Evolutionary conservation across 176 grass and related monocot genomes (phyloP).

Genomic region (Guadua angustifolia): DNA sequence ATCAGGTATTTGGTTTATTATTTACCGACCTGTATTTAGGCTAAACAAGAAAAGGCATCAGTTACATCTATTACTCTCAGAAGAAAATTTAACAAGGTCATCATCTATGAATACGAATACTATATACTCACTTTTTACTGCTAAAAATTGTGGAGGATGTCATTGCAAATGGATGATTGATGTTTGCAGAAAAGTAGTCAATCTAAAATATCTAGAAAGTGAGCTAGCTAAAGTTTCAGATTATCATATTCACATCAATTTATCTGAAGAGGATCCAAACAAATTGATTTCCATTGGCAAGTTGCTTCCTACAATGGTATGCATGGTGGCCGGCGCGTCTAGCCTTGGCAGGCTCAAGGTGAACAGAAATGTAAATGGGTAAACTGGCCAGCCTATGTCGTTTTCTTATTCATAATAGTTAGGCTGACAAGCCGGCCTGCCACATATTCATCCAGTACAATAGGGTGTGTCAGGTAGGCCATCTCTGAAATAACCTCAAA

Average conservation of each 20-base stretch:
- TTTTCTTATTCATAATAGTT: background rate
- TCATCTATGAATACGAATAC: background rate
- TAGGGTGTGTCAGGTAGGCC: no score
- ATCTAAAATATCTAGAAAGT: background rate
- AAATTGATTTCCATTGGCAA: background rate
- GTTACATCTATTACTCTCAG: background rate
- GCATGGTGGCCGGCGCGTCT: background rate
- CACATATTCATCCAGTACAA: no score
- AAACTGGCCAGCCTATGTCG: no score
- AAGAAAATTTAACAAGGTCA: background rate
- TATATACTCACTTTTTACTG: background rate
- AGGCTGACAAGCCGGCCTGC: no score
- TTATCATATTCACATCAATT: background rate
- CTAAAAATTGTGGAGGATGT: background rate
- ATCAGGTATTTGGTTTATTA: background rate
- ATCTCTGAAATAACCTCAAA: no score
- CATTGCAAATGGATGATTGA: background rate
- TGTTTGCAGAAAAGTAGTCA: background rate
- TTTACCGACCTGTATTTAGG: background rate
- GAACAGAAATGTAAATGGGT: background rate
- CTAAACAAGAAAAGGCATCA: background rate
- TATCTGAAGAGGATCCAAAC: background rate
- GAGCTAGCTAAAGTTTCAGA: background rate
- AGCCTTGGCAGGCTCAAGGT: background rate
- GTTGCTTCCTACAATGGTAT: background rate